phyloP scores from a whole-genome alignment of 164 flowering plant genomes.

The Stephania cephalantha region DNA sequence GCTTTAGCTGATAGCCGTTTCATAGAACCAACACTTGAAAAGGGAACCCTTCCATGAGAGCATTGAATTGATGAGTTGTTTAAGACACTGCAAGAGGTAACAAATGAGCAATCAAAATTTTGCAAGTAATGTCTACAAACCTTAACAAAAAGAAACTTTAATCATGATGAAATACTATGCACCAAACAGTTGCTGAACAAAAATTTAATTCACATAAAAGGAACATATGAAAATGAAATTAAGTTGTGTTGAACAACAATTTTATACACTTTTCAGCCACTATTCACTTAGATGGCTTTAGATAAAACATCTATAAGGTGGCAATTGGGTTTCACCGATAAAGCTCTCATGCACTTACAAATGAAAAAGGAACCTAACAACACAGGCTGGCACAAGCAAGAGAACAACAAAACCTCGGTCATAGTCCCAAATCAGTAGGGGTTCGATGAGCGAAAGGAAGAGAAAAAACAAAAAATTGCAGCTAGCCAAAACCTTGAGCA shows the following conservation, averaged over 20 bases:
- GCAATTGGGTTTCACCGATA: neutral
- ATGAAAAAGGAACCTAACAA: neutral
- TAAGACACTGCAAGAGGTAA: slow-evolving; percentile 44
- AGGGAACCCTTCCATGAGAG: slow-evolving; percentile 67
- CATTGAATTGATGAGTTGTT: slow-evolving; percentile 72
- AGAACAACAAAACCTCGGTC: too few species aligned
- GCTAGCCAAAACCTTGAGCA: too few species aligned
- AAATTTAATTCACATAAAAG: neutral
- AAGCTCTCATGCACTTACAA: neutral
- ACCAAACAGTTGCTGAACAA: neutral
- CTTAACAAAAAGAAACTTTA: neutral
- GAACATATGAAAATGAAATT: neutral
- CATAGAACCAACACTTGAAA: slow-evolving; percentile 50
- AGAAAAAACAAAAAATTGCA: too few species aligned
- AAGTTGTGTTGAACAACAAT: neutral
- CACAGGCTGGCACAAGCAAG: too few species aligned
- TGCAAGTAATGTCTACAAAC: neutral
- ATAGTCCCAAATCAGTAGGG: too few species aligned
- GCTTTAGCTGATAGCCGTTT: slow-evolving; percentile 74
- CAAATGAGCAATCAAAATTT: slow-evolving; percentile 10
- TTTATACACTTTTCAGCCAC: neutral
- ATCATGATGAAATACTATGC: neutral
- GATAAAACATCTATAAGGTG: neutral
- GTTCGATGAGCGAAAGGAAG: too few species aligned
- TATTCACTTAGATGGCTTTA: neutral